A percentile compares a stretch with the other conserved stretches of the same genome.
phyloP scores from a whole-genome alignment of 2,329 filamentous ascomycete species.

The Cladophialophora immunda region DNA sequence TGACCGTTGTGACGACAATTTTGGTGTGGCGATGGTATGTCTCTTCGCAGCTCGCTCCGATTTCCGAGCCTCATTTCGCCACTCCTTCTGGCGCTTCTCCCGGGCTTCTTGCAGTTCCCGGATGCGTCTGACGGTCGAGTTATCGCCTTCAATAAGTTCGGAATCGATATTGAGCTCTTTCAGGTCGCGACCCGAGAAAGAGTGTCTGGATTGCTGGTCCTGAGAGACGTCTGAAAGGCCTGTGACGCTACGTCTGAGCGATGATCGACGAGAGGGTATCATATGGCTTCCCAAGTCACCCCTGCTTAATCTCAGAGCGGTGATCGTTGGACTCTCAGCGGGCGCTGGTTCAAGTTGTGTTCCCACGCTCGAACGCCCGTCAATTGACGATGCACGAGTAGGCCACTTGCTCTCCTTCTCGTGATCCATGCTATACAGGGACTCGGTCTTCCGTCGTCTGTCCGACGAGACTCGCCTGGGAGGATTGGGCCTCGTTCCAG shows the following conservation, averaged over 20 bases:
- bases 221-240: constrained; percentile 72
- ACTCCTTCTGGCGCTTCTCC: constrained; percentile 50
- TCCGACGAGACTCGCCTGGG: constrained; percentile 33
- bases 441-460: constrained; percentile 31
- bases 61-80: constrained; percentile 40
- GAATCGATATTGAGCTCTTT: constrained; percentile 52
- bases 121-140: constrained; percentile 66
- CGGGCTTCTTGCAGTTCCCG: constrained; percentile 66
- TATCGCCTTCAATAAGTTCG: constrained; percentile 57
- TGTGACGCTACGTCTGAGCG: constrained; percentile 50
- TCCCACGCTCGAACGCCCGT: constrained; percentile 23
- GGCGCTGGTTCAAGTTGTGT: constrained; percentile 14
- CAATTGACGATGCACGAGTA: constrained; percentile 28
- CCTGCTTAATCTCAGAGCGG: constrained; percentile 33
- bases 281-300: constrained; percentile 34
- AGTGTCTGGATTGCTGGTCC: constrained; percentile 62
- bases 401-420: constrained; percentile 31
- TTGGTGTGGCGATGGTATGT: constrained; percentile 36
- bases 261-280: constrained; percentile 66
- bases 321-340: constrained; percentile 24
- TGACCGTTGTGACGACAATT: constrained; percentile 32
- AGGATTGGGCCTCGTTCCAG: constrained; percentile 25
- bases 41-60: constrained; percentile 37
- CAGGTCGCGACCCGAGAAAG: constrained; percentile 52
- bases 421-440: constrained; percentile 33